Conservation (phyloP, 2,329 filamentous ascomycete species). For the Colletotrichum melonis region DNA sequence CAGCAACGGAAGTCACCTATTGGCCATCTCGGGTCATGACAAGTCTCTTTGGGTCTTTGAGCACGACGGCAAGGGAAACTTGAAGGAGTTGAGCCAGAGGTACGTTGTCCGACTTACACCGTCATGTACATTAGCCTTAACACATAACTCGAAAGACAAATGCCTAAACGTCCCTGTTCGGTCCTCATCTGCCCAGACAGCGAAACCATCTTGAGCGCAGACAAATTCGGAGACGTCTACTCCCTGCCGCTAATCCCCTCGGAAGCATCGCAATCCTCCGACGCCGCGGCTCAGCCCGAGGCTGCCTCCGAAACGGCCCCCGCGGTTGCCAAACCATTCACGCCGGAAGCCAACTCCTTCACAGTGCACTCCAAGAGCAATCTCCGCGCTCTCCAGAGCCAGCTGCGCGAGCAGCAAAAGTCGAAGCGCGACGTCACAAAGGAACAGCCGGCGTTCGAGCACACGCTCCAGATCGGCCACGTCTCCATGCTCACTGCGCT, state of each 20-base stretch:
- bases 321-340: constrained; percentile 47
- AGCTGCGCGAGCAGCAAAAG: constrained; percentile 49
- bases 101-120: constrained; percentile 47
- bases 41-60: constrained; percentile 89
- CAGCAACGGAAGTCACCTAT: constrained; percentile 72
- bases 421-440: constrained; percentile 43
- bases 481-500: constrained; percentile 94
- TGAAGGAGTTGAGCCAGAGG: constrained; percentile 80
- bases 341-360: constrained; percentile 65
- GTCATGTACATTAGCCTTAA: constrained; percentile 42
- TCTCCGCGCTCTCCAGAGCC: constrained; percentile 68
- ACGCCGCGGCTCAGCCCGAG: constrained; percentile 38
- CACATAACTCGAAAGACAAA: constrained; percentile 64
- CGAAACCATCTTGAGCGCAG: constrained; percentile 81
- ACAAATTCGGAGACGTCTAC: constrained; percentile 99
- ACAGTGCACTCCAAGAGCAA: constrained; percentile 76
- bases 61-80: constrained; percentile 67
- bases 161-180: constrained; percentile 91
- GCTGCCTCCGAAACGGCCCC: constrained; percentile 20
- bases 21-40: constrained; percentile 89
- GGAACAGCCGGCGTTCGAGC: constrained; percentile 70
- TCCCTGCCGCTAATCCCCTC: constrained; percentile 76
- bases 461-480: constrained; percentile 86
- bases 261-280: constrained; percentile 33
- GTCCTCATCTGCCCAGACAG: constrained; percentile 77